phyloP scores from a whole-genome alignment of 768 basidiomycete genomes.

The Russula abietina region DNA sequence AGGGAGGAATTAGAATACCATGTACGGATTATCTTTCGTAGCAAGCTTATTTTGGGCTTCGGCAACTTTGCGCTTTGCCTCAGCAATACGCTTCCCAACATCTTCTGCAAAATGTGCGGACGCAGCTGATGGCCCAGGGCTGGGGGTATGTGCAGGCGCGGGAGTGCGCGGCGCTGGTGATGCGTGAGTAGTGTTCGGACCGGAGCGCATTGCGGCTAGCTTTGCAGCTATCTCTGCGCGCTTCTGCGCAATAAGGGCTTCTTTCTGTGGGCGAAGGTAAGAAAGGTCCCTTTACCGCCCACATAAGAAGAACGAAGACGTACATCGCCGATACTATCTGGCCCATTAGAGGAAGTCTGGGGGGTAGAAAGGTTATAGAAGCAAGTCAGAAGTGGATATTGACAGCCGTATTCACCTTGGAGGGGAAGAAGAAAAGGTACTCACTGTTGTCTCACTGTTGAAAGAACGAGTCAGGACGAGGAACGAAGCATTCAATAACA shows the following conservation, averaged over 20 bases:
- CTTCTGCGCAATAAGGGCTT: constrained; percentile 75
- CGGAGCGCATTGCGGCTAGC: constrained; percentile 49
- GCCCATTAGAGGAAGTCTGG: constrained; percentile 49
- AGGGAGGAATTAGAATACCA: constrained; percentile 43
- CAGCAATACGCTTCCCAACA: constrained; percentile 65
- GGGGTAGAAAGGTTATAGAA: constrained; percentile 60
- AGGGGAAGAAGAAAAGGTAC: constrained; percentile 37
- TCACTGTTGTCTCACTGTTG: constrained; percentile 61
- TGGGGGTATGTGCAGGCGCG: constrained; percentile 26
- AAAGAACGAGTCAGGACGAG: constrained; percentile 24
- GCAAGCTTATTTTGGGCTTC: constrained; percentile 74
- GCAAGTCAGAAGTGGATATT: constrained; percentile 48
- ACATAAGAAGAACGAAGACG: constrained; percentile 4
- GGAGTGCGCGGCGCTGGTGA: constrained; percentile 31
- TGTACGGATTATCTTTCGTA: constrained; percentile 80
- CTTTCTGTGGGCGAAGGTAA: constrained; percentile 29
- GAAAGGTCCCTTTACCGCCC: not conserved
- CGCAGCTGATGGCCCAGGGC: constrained; percentile 27
- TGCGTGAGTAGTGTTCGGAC: constrained; percentile 18
- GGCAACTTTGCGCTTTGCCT: constrained; percentile 79
- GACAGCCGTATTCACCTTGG: constrained; percentile 69
- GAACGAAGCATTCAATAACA: not conserved
- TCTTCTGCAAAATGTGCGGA: constrained; percentile 45
- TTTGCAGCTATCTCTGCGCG: constrained; percentile 82
- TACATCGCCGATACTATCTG: constrained; percentile 20